Evolutionary conservation across 257 asterid genomes (phyloP), one percentile per base, ranked within the genome.

Genomic region (Primulina tabacum): DNA sequence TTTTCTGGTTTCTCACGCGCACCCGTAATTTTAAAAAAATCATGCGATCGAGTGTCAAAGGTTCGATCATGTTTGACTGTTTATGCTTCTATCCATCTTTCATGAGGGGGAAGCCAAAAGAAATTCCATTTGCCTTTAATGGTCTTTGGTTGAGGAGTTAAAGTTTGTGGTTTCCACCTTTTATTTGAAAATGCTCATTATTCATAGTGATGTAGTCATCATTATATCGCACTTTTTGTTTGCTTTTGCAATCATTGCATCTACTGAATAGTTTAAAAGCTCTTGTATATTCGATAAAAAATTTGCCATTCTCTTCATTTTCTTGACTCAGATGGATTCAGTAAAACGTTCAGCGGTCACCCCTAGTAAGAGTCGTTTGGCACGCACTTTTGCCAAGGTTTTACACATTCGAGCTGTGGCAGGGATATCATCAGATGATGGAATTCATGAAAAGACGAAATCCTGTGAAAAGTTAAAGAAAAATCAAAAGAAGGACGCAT

Each of bases 311-410:
- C 2, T 43, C 18, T 43, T 43, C 56, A 47, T 32, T 56, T 20
- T 60, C 65, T 60, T 35, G 67, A 40, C 58, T 64, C 82, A 81
- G 87, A 84, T 84, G 89, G 89, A 82, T 63, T 75, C 83, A 8
- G 84, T 75, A 28, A 63, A 82, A 32, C 78, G 63, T 30, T 66
- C 83, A 58, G 64, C 71, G 2, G 82, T 70, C 60, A 75, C 82
- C 34, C 71, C 83, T 4, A 75, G 62, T 64, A 81, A 76, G 81
- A 62, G 80, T 34, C 75, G 80, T 68, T 52, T 79, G 83, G 85
- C 82, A 7, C 82, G 89, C 18, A 73, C 83, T 2, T 79, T 84
- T 37, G 79, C 89, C n/a, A 84, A 90, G 84, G 89, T 88, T 64
- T 26, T 90, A 64, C 84, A 81, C 73, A 61, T 71, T 30, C 89